Percentiles rank a stretch among this genome's conserved stretches.
Evolutionary conservation across 345 rosid genomes (phyloP).

Genomic region (Populus tremula): DNA sequence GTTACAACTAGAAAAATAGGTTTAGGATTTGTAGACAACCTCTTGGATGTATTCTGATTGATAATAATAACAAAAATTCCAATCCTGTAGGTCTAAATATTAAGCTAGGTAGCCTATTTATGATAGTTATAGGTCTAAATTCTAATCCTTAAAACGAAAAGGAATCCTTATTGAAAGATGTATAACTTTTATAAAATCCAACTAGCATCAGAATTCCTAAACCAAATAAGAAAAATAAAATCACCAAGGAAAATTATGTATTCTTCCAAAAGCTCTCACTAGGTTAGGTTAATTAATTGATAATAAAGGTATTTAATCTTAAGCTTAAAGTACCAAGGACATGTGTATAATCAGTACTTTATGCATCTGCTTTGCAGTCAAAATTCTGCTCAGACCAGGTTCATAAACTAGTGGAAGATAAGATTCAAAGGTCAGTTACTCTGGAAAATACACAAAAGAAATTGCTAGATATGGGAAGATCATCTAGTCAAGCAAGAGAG

Average conservation of each 20-base stretch:
- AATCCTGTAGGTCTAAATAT: not conserved
- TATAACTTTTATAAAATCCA: not conserved
- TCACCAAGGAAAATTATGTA: not conserved
- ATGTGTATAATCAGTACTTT: not conserved
- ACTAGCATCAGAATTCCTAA: not conserved
- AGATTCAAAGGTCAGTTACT: slow-evolving; percentile 42
- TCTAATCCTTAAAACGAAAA: not conserved
- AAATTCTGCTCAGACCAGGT: slow-evolving; percentile 60
- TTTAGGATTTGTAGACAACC: not conserved
- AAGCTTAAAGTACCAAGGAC: not conserved
- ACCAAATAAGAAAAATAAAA: not conserved
- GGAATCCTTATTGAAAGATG: not conserved
- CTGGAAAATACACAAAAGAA: slow-evolving; percentile 62
- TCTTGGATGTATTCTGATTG: not conserved
- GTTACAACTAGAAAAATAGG: not conserved
- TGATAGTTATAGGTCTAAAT: not conserved
- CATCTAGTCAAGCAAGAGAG: slow-evolving; percentile 63
- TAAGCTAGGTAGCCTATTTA: not conserved
- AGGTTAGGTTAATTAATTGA: not conserved
- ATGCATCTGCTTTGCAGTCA: slow-evolving; percentile 52
- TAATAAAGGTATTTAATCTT: not conserved
- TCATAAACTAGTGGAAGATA: slow-evolving; percentile 71
- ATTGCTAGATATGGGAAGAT: slow-evolving; percentile 51
- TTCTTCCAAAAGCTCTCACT: too few relatives aligned
- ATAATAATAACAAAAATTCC: not conserved